Conservation (phyloP, 495 filamentous ascomycete species). For the Filosporella fistucella region DNA sequence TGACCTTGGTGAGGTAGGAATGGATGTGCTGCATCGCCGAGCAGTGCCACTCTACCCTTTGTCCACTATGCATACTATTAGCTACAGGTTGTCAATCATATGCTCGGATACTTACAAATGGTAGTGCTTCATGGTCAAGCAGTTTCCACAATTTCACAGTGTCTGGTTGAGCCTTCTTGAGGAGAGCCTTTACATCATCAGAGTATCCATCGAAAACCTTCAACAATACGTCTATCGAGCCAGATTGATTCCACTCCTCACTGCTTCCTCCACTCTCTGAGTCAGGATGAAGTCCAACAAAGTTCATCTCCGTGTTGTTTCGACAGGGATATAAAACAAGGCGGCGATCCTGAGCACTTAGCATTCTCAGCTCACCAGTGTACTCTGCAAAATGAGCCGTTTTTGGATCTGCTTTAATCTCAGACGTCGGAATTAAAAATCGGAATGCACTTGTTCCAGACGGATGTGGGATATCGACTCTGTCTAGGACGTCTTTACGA, state of each 20-base stretch:
- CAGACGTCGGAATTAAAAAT: slow-evolving; percentile 46
- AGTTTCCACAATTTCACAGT: slow-evolving; percentile 53
- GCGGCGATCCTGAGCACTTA: slow-evolving; percentile 32
- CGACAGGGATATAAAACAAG: slow-evolving; percentile 58
- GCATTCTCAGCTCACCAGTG: slow-evolving; percentile 42
- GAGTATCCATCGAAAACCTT: slow-evolving; percentile 48
- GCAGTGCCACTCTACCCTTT: not conserved
- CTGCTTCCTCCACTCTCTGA: slow-evolving; percentile 10
- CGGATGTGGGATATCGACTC: slow-evolving; percentile 33
- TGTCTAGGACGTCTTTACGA: slow-evolving; percentile 29
- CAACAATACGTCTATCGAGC: slow-evolving; percentile 39
- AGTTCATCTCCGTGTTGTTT: slow-evolving; percentile 51
- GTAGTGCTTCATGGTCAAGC: slow-evolving; percentile 48
- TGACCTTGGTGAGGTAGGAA: slow-evolving; percentile 16
- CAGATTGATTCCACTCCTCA: slow-evolving; percentile 42
- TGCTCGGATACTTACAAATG: slow-evolving; percentile 18
- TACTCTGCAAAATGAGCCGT: slow-evolving; percentile 42
- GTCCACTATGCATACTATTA: not conserved
- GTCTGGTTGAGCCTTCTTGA: slow-evolving; percentile 41
- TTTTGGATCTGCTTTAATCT: slow-evolving; percentile 39
- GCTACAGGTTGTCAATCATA: not conserved
- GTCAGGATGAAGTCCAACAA: slow-evolving; percentile 55
- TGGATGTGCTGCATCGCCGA: slow-evolving; percentile 16
- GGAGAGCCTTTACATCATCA: slow-evolving; percentile 45
- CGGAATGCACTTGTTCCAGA: slow-evolving; percentile 57